phyloP scores from a whole-genome alignment of 352 stramenopile species.

The Phytopythium kandeliae region DNA sequence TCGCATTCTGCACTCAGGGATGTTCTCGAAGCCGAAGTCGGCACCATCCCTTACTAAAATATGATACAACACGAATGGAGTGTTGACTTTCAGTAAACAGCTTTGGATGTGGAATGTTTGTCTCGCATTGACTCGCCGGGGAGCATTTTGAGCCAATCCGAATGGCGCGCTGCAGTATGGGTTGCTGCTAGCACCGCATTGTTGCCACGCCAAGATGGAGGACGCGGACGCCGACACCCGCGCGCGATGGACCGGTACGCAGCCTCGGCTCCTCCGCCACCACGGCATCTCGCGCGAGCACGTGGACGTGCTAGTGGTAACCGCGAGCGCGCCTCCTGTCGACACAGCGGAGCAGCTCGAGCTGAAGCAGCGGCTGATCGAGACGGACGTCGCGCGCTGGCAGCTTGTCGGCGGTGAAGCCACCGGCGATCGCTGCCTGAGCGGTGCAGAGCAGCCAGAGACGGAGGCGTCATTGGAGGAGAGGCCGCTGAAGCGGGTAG shows the following conservation, averaged over 20 bases:
- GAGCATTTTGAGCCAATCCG: background rate
- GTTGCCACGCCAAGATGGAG: background rate
- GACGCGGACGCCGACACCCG: constrained; percentile 3
- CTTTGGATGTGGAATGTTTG: no score
- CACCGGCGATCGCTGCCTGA: background rate
- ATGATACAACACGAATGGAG: no score
- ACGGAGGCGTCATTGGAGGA: background rate
- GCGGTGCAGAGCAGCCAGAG: constrained; percentile 4
- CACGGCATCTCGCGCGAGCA: no score
- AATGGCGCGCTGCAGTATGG: background rate
- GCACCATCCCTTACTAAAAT: no score
- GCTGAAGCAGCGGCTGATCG: constrained; percentile 47
- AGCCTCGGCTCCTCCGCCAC: background rate
- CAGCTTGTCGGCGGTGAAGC: constrained; percentile 10
- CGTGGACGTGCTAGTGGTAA: no score
- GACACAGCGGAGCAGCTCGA: constrained; percentile 38
- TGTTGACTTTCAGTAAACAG: no score
- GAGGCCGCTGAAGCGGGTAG: constrained; percentile 35
- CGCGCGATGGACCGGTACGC: constrained; percentile 6
- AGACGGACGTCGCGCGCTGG: constrained; percentile 43
- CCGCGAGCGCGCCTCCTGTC: background rate
- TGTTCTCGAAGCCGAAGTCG: no score
- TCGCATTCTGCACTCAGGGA: no score
- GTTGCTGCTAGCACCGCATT: no score
- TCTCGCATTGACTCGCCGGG: no score